Evolutionary conservation across 2,329 filamentous ascomycete genomes (phyloP).

Genomic region (Exophiala dermatitidis): DNA sequence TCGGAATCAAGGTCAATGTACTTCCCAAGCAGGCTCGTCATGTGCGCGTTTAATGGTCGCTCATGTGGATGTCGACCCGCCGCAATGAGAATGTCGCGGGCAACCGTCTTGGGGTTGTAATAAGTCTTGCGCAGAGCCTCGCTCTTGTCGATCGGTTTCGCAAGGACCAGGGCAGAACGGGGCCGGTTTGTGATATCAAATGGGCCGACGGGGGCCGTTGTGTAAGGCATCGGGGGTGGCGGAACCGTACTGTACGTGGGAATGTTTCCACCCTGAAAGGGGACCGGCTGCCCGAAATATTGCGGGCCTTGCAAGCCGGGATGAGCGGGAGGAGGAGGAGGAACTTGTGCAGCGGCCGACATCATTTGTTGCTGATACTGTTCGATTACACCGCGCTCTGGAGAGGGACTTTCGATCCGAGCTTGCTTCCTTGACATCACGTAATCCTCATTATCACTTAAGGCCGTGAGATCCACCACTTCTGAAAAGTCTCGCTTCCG

Average conservation of each 20-base stretch:
- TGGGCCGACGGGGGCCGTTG: no score
- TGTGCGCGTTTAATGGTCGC: conserved; percentile 52
- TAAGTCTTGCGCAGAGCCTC: conserved; percentile 40
- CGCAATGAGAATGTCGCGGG: conserved; percentile 56
- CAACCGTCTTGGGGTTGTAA: conserved; percentile 57
- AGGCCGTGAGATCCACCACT: conserved; percentile 46
- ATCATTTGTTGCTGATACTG: conserved; percentile 8
- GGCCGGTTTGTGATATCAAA: no score
- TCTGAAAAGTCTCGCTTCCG: conserved; percentile 50
- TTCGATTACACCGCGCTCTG: conserved; percentile 14
- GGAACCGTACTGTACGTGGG: conserved; percentile 1
- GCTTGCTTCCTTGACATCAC: conserved; percentile 29
- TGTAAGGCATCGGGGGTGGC: background rate
- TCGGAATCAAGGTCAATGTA: conserved; percentile 44
- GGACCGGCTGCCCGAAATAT: background rate
- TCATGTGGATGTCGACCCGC: conserved; percentile 56
- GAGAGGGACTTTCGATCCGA: conserved; percentile 16
- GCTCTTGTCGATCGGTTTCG: conserved; percentile 38
- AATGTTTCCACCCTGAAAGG: background rate
- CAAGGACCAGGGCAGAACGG: conserved; percentile 26
- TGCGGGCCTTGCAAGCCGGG: background rate
- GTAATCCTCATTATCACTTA: conserved; percentile 42
- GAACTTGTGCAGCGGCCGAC: background rate
- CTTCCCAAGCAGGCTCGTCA: conserved; percentile 42
- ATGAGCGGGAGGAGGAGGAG: no score